Percentiles rank a stretch among this genome's conserved stretches.
phyloP scores from a whole-genome alignment of 768 basidiomycete species.

The Ephemerocybe angulata region DNA sequence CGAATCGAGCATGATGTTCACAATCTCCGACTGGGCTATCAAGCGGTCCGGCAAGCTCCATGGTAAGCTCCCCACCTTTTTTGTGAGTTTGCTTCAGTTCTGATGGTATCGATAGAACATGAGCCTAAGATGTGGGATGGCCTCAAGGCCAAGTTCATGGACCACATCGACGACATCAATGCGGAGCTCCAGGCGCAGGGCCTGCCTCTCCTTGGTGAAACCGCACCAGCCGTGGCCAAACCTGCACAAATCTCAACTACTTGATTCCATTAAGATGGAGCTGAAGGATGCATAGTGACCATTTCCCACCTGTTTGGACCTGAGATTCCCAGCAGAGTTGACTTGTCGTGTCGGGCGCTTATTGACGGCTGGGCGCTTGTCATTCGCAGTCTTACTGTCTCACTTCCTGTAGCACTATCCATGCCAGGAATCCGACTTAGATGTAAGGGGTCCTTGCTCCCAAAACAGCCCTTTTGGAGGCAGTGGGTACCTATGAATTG shows the following conservation, averaged over 20 bases:
- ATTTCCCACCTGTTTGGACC: too few relatives aligned
- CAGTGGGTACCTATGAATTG: too few relatives aligned
- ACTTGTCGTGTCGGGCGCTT: too few relatives aligned
- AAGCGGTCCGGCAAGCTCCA: constrained; percentile 56
- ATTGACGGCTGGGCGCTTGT: too few relatives aligned
- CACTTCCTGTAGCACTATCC: too few relatives aligned
- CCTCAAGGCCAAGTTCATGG: constrained; percentile 53
- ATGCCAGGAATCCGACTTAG: too few relatives aligned
- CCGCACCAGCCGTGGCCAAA: background rate
- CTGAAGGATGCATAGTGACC: too few relatives aligned
- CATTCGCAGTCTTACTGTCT: too few relatives aligned
- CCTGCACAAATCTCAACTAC: background rate
- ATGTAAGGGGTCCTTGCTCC: too few relatives aligned
- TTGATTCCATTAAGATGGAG: background rate
- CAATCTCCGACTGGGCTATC: constrained; percentile 62
- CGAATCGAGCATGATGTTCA: constrained; percentile 59
- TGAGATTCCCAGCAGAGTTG: too few relatives aligned
- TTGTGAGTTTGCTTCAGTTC: background rate
- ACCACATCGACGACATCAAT: constrained; percentile 55
- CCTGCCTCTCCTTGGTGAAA: constrained; percentile 26
- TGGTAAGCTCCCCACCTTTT: constrained; percentile 29
- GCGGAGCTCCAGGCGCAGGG: constrained; percentile 41
- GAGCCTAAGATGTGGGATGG: constrained; percentile 68
- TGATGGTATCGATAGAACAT: constrained; percentile 37
- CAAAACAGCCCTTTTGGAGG: too few relatives aligned